A percentile compares a stretch with the other conserved stretches of the same genome.
These are phyloP conservation scores for Tardiomyces digboiensis DNA, from an alignment of 1,139 yeast genomes.

Conservation along the genomic window DNA sequence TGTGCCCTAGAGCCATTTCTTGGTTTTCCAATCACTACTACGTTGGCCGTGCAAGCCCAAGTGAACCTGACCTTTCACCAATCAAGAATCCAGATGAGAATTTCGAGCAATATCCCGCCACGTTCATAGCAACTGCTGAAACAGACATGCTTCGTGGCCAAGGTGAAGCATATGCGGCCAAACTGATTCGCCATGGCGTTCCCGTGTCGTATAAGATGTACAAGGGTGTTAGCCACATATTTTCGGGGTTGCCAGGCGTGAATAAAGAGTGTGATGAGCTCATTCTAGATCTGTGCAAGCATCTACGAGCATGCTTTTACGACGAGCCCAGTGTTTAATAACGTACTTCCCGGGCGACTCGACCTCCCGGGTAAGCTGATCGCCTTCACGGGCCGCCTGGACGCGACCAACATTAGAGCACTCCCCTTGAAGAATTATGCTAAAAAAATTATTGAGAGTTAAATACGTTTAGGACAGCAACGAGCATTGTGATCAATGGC, in stretches of 20 bases:
- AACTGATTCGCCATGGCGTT: slow-evolving; percentile 18
- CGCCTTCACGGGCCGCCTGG: no score
- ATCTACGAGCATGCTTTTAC: background rate
- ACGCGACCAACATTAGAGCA: no score
- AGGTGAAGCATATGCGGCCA: slow-evolving; percentile 25
- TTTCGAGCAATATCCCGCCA: slow-evolving; percentile 18
- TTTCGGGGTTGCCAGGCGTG: slow-evolving; percentile 8
- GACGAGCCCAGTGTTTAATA: slow-evolving; percentile 1
- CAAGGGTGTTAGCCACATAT: slow-evolving; percentile 25
- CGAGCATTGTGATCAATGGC: no score
- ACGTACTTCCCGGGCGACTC: no score
- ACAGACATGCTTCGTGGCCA: slow-evolving; percentile 26
- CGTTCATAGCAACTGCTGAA: slow-evolving; percentile 24
- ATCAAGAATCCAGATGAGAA: slow-evolving; percentile 12
- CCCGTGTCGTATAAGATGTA: slow-evolving; percentile 15
- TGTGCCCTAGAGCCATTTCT: background rate
- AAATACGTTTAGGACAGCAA: no score
- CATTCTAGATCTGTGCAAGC: background rate
- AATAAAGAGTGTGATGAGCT: background rate
- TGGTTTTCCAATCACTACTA: background rate
- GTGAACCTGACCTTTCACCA: slow-evolving; percentile 4
- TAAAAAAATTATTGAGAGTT: no score
- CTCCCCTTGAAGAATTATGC: no score
- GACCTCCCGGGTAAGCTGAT: no score
- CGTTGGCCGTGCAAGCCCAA: background rate